Base-by-base conservation (phyloP, 2,329 filamentous ascomycete species). In the Arachnopeziza araneosa region DNA sequence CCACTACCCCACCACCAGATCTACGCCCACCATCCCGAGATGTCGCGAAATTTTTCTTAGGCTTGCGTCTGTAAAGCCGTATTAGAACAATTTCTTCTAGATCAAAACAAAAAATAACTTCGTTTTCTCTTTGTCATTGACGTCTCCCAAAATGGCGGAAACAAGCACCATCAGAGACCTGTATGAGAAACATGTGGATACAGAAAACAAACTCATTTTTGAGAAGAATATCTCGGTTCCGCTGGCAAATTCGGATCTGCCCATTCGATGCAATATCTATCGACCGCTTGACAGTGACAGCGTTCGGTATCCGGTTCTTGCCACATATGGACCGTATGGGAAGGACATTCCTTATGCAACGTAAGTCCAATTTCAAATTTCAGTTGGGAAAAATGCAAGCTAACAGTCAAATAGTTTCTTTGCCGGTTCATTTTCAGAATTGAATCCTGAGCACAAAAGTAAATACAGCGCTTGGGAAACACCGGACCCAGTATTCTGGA, bases 301-400 rank as follows among this genome's bases (percentile, higher is more conserved):
- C 62, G 57, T 57, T 10, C 70, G 64, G 50, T 78, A 78, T 23
- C 87, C 88, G 0, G 86, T 88, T 0, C 71, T 90, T 9, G 82
- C 88, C 1, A 90, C 87, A 0, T 90, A 90, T 64, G 87, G 87
- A 0, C 88, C 88, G 0, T 90, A 90, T 64, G 87, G 88, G 52
- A 90, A 91, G 66, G 87, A 90, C 66, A 87, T 89, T 44, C 81
- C 78, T 22, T 90, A 90, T 69, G 17, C 10, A 19, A 44, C 75
- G 77, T 60, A 75, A 79, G 76, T 78, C n/a, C 9, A 21, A 6
- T 22, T 22, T 22, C 17, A 22, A 66, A 65, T 72, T 56, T 57
- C 2, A n/a, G 12, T 2, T 22, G n/a, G 5, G 24, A 24, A 44
- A 44, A 44, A 14, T 8, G 17, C 6, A 14, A 8, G 17, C 10